Base-by-base conservation (phyloP, 73 alveolate genomes). In the Paramecium sexaurelia region DNA sequence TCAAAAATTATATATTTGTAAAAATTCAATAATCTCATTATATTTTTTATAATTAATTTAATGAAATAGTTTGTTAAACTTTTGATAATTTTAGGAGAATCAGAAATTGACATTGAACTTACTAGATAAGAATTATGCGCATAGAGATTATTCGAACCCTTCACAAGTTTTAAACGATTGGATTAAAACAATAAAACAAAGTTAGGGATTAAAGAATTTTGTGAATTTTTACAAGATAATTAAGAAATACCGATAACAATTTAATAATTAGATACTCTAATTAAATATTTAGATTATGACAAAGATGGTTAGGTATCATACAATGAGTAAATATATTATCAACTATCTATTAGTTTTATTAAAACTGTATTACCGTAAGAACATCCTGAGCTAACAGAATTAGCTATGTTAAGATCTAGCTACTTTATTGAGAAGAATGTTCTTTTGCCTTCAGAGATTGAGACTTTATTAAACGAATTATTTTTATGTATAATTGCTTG, bases 11-110 rank as follows among this genome's bases (percentile, higher is more conserved):
- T n/a, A n/a, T n/a, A n/a, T n/a, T n/a, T n/a, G n/a, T n/a, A n/a
- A n/a, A n/a, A n/a, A n/a, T n/a, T n/a, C n/a, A n/a, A n/a, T n/a
- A n/a, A n/a, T n/a, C n/a, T n/a, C 27, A 7, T 29, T 51, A 3
- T 17, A 51, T 51, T 51, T 51, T 17, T 17, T 51, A 51, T 51
- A 17, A 51, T 51, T 51, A 17, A 51, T 61, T 61, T 29, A 5
- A 61, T 61, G 83, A 61, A 61, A 61, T 61, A 61, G 83, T 61
- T 61, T 61, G 83, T 61, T 61, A 61, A 61, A 61, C 83, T 61
- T 27, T 61, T 61, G 43, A 61, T 61, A 29, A 61, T 61, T 29
- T 32, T 29, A 11, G 83, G 83, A 10, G 83, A 61, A 61, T 26
- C 83, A 29, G 83, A 61, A 32, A 29, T 61, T 10, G 83, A 61